Conservation (phyloP, 2,329 filamentous ascomycete genomes). For the Phyllachora maydis region DNA sequence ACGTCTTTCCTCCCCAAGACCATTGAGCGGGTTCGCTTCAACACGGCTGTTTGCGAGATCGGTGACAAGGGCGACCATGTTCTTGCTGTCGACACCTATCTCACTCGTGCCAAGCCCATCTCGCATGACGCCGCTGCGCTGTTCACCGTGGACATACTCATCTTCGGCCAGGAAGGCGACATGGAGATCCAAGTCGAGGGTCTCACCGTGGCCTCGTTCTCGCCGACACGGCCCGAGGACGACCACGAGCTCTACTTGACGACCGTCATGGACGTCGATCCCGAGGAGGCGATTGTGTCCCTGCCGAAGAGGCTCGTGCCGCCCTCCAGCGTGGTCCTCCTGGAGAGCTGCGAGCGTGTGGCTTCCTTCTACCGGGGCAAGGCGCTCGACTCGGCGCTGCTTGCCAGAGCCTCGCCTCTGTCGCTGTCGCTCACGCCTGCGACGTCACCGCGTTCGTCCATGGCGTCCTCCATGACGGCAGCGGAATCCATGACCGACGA, state of each 20-base stretch:
- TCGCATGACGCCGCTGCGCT: slow-evolving; percentile 7
- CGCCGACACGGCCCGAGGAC: slow-evolving; percentile 9
- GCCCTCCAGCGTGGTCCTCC: slow-evolving; percentile 6
- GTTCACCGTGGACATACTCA: slow-evolving; percentile 15
- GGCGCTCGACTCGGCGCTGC: too few species aligned
- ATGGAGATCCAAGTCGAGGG: slow-evolving; percentile 13
- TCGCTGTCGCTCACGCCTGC: too few species aligned
- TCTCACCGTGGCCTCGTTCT: slow-evolving; percentile 12
- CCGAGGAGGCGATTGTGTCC: slow-evolving; percentile 15
- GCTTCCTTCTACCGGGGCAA: slow-evolving; percentile 11
- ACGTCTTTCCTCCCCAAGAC: slow-evolving; percentile 17
- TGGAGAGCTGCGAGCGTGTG: slow-evolving; percentile 15
- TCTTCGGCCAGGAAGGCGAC: slow-evolving; percentile 11
- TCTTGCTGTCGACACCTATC: slow-evolving; percentile 11
- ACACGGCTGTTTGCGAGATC: slow-evolving; percentile 9
- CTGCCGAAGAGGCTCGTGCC: slow-evolving; percentile 1
- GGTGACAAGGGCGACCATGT: slow-evolving; percentile 2
- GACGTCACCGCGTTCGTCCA: too few species aligned
- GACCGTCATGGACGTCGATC: slow-evolving; percentile 16
- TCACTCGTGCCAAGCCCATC: slow-evolving; percentile 9
- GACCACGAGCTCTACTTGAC: slow-evolving; percentile 15
- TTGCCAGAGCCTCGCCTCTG: too few species aligned
- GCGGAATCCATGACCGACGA: too few species aligned
- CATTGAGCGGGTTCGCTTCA: slow-evolving; percentile 16
- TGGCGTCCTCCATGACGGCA: too few species aligned